Evolutionary conservation across 2,329 filamentous ascomycete species (phyloP), one percentile per base, ranked within the genome.

Genomic region (Pyrenophora tritici-repentis): DNA sequence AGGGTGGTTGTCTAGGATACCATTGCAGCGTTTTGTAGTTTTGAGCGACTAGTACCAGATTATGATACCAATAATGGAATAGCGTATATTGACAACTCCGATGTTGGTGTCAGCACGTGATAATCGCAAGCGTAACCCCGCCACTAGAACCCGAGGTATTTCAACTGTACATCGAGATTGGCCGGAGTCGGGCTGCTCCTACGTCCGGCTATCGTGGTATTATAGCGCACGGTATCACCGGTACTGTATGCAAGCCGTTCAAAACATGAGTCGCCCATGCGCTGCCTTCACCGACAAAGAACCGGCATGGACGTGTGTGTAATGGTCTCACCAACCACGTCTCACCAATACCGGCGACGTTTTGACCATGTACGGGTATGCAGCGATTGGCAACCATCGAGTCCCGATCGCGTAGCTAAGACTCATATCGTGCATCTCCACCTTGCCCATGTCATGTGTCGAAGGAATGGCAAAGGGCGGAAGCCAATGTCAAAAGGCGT

Each of bases 1-100:
- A 84, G 93, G 66, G 89, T 97, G 49, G 91, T 97, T 83, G 86
- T 97, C 36, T 97, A 53, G 51, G n/a, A 24, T 43, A 22, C 13
- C 20, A 32, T 17, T 16, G 34, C n/a, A 24, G 39, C 17, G 20
- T 12, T 22, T 38, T 26, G n/a, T 39, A 52, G 20, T 31, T 16
- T 35, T 35, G 29, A 37, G 49, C 26, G 7, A 29, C 10, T 18
- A 36, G 29, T 20, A 20, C 22, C 14, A 24, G 22, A 29, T 42
- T 32, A 38, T 34, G 42, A 41, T 35, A 40, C 41, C 35, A 40
- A 14, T 22, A 33, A 34, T 42, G 34, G 37, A 14, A 36, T 16
- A 22, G 26, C 10, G 8, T 29, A 29, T 29, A 10, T 12, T 12
- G 24, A 10, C 24, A 26, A 26, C 4, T 20, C 5, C 18, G 5